phyloP scores from a whole-genome alignment of 2,329 filamentous ascomycete species.

The Fusarium sp. region DNA sequence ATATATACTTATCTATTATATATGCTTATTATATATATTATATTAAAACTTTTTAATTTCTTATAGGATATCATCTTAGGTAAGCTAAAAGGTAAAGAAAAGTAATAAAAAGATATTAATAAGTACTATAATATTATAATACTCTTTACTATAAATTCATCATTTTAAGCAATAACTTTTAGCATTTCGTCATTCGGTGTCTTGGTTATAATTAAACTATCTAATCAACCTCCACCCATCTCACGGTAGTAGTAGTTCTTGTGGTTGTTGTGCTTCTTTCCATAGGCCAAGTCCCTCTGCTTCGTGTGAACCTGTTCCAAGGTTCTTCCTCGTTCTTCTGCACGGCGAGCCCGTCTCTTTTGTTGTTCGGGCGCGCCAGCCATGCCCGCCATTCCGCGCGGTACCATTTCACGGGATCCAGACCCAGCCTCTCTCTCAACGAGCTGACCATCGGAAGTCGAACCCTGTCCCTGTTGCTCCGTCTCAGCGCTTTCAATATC shows the following conservation, averaged over 20 bases:
- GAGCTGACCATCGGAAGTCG: slow-evolving; percentile 47
- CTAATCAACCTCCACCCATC: slow-evolving; percentile 54
- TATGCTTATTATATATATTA: slow-evolving; percentile 51
- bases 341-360: slow-evolving; percentile 72
- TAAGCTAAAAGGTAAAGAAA: no score
- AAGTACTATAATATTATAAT: no score
- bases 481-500: slow-evolving; percentile 61
- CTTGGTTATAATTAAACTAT: neutral
- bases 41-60: no score
- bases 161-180: neutral
- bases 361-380: slow-evolving; percentile 78
- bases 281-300: slow-evolving; percentile 74
- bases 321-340: slow-evolving; percentile 76
- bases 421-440: slow-evolving; percentile 51
- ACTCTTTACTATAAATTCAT: no score
- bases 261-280: slow-evolving; percentile 80
- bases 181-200: no score
- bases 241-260: slow-evolving; percentile 66
- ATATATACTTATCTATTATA: no score
- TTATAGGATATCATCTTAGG: no score
- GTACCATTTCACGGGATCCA: slow-evolving; percentile 66
- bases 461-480: slow-evolving; percentile 48
- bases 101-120: no score
- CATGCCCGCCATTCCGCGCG: slow-evolving; percentile 81
- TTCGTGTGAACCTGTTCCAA: slow-evolving; percentile 69